Evolutionary conservation across 176 grass and related monocot genomes (phyloP), one percentile per base, ranked within the genome.

Genomic region (Musa itinerans): DNA sequence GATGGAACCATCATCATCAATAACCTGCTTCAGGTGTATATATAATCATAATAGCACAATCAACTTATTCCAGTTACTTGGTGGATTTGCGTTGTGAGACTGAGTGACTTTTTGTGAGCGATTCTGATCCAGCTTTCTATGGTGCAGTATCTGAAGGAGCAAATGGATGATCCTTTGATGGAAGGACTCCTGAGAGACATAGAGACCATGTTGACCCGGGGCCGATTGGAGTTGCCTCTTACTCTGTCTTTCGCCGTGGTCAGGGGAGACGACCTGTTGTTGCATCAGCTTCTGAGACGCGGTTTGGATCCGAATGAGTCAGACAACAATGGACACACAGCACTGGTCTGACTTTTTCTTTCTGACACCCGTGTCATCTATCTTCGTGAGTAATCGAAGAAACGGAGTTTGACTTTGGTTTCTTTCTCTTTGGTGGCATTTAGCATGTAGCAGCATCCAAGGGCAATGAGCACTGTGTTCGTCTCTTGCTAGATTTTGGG

Each of bases 1-100:
- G 95, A 99, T 78, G 95, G 91, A 68, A 87, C 95, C 71, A 89
- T 91, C 74, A 89, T 99, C 51, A 91, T 99, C 80, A 99, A 94
- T 68, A 99, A 99, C 68, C 84, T 99, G 64, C 92, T 99, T 80
- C 72, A 92, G 88, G 95, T 94, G 53, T 66, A 48, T 75, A 64
- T 50, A 57, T 61, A 23, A 63, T 56, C 16, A 13, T 57, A 57
- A 57, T 57, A 43, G 34, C 34, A 43, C 34, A 6, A 43, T 43
- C 34, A 43, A 43, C 34, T 6, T 43, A 43, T 27, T 27, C 26
- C 26, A 27, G 2, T 27, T 27, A 27, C 26, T 27, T 27, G 34
- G 0, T 6, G 4, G 34, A 43, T 43, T 43, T 43, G 34, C 6
- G 34, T 43, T 43, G 34, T 43, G 34, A 6, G 34, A 43, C 34